Percentiles rank a stretch among this genome's conserved stretches.
Conservation (phyloP, 2,329 filamentous ascomycete species). For the Graphiopsis chlorocephala region DNA sequence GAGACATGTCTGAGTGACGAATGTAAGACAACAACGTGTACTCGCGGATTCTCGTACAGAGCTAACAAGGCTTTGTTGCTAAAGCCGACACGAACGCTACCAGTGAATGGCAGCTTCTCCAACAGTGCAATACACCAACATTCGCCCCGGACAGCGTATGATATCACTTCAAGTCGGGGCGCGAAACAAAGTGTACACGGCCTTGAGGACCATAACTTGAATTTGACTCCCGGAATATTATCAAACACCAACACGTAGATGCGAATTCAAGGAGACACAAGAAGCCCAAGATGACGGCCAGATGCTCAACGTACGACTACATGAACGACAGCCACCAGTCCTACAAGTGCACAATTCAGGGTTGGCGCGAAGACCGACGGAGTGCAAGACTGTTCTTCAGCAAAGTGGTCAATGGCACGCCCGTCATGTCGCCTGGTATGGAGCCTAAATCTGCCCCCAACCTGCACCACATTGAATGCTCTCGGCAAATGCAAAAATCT, state of each 20-base stretch:
- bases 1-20: slow-evolving; percentile 11
- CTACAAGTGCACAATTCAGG: neutral
- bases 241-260: neutral
- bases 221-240: neutral
- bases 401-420: neutral
- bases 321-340: neutral
- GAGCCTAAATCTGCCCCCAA: neutral
- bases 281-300: neutral
- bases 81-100: neutral
- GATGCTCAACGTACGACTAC: neutral
- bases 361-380: neutral
- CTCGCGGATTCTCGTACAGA: neutral
- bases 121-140: neutral
- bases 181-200: too few species aligned
- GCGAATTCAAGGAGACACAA: neutral
- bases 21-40: neutral
- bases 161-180: neutral
- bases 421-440: neutral
- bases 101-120: neutral
- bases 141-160: neutral
- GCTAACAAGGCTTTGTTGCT: too few species aligned
- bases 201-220: too few species aligned
- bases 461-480: neutral
- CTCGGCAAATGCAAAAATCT: neutral
- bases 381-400: neutral